Conservation (phyloP, 495 filamentous ascomycete genomes). For the Sabuloglossum arenarium region DNA sequence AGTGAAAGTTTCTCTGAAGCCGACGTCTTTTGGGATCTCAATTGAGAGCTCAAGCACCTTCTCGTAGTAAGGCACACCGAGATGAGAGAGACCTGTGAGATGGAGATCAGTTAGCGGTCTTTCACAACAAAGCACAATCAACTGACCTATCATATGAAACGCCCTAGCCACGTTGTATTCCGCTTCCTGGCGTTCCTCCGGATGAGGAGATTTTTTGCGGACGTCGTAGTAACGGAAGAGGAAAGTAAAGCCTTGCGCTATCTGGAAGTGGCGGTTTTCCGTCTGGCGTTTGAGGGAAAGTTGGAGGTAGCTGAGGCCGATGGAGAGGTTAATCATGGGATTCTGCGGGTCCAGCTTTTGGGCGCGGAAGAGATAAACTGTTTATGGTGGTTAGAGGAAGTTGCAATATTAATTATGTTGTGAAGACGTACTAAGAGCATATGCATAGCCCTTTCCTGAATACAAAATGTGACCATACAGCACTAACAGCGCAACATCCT, state of each 20-base stretch:
- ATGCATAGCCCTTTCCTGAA: conserved; percentile 52
- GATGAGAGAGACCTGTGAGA: conserved; percentile 33
- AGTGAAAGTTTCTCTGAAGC: conserved; percentile 36
- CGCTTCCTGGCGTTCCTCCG: conserved; percentile 51
- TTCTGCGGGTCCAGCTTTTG: conserved; percentile 60
- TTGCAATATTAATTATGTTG: not conserved
- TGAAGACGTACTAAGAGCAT: conserved; percentile 42
- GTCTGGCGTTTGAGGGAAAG: conserved; percentile 71
- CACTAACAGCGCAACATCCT: conserved; percentile 57
- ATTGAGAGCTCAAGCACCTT: conserved; percentile 24
- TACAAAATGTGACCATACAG: conserved; percentile 80
- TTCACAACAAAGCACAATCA: not conserved
- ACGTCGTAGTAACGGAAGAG: conserved; percentile 53
- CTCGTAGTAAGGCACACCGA: conserved; percentile 60
- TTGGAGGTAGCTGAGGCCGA: conserved; percentile 60
- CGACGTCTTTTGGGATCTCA: conserved; percentile 4
- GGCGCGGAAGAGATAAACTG: conserved; percentile 75
- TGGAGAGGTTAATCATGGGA: conserved; percentile 48
- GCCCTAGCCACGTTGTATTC: conserved; percentile 74
- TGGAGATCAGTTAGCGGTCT: not conserved
- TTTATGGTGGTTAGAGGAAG: conserved; percentile 2
- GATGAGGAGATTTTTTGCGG: conserved; percentile 19
- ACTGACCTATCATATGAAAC: conserved; percentile 46
- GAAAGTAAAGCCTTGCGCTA: conserved; percentile 69
- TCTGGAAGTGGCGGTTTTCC: conserved; percentile 70